Base-by-base conservation (phyloP, 1,139 yeast species). In the Yamadazyma diospyri region DNA sequence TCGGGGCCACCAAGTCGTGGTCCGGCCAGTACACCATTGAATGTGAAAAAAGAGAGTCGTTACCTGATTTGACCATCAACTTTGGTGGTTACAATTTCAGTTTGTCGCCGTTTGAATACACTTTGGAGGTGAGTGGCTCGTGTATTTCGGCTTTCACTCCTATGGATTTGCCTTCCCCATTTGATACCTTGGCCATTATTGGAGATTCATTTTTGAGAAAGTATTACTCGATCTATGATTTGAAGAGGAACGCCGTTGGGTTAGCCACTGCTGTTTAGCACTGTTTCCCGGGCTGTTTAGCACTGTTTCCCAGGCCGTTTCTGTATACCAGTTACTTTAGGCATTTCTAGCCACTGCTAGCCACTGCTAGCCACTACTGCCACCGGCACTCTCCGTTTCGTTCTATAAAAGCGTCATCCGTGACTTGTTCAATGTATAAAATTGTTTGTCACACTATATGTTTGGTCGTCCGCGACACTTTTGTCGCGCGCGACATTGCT, bases 131-230 rank as follows among this genome's bases (percentile, higher is more conserved):
- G 32, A 77, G 94, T 42, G 97, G 97, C 21, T 77, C 94, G 28
- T 92, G 98, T 74, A 83, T 89, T 51, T 87, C 97, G 36, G 94
- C 94, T 6, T 86, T 92, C 69, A 88, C 95, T 20, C 95, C 96
- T 50, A 79, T 92, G 89, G 98, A 92, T 59, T 80, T 92, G 78
- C 97, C 97, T 32, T 86, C 81, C 48, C 97, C 97, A 44, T 81
- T 89, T 51, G 97, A 97, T 38, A 97, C 95, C 47, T 64, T 92
- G 66, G 95, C 97, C 39, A 89, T 92, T 55, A 69, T 92, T 48
- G 98, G 98, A 57, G 98, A 92, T 58, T 94, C 97, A 12, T 92
- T 92, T 82, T 77, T 92, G 64, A 86, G 98, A 72, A 83, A 73
- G 57, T 89, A 81, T 71, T 92, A 92, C 74, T 86, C 97, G 23